Evolutionary conservation across 768 basidiomycete species (phyloP), one percentile per base, ranked within the genome.

Genomic region (Porphyrellus cyaneotinctus): DNA sequence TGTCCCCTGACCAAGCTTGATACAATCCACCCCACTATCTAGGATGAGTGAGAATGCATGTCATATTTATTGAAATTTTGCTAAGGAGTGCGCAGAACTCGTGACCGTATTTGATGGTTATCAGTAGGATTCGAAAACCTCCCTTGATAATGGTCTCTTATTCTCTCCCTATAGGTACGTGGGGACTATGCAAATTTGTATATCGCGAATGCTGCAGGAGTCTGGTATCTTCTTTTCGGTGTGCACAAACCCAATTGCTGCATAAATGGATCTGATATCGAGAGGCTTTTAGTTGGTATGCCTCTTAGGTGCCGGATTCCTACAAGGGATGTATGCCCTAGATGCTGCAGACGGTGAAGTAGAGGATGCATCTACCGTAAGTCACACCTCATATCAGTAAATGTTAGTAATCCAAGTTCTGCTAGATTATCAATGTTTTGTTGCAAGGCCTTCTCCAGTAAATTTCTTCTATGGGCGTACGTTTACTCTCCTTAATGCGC

Each of bases 171-270:
- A 18, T 47, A 88, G 87, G 63, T 89, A 89, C 60, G 83, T 97
- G 42, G 94, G 94, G 9, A 93, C 88, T 0, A 85, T 97, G 85
- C 92, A 95, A 65, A 92, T 97, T 26, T 95, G 94, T 55, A 84
- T 95, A 2, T 84, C 90, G 18, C 79, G 92, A 13, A 97, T 97
- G 94, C 71, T 97, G 56, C 85, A 88, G 64, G 93, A 97, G 70
- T 94, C 91, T 18, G 86, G 90, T 4, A 84, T 97, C 43, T 95
- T 95, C 74, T 93, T 95, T 69, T 88, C 88, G 47, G 88, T 95
- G 60, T 35, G 78, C 70, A 47, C 2, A 33, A 46, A 20, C 2
- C 11, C 22, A n/a, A 10, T 31, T 23, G 26, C 15, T 51, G 9
- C 14, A 28, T 2, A 10, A n/a, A 23, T 2, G 18, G 23, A 26